phyloP scores from a whole-genome alignment of 352 stramenopile species.

The Plasmopara halstedii region DNA sequence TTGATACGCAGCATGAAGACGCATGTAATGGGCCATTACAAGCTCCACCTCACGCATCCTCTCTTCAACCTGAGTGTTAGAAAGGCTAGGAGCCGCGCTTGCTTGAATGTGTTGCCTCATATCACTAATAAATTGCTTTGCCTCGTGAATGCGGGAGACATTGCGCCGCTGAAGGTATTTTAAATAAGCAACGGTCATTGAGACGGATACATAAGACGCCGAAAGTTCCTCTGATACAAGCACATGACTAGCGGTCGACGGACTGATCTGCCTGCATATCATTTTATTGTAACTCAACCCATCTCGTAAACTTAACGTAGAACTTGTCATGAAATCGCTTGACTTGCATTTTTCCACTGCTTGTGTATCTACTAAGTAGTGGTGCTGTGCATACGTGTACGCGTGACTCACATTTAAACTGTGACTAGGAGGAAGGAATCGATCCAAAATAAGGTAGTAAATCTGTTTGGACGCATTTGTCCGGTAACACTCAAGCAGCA shows the following conservation, averaged over 20 bases:
- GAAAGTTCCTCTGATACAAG: conserved; percentile 80
- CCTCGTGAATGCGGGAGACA: conserved; percentile 48
- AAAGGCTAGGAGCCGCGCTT: conserved; percentile 4
- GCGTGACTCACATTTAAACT: conserved; percentile 62
- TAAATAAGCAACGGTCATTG: conserved; percentile 71
- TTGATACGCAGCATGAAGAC: conserved; percentile 52
- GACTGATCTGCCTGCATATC: conserved; percentile 45
- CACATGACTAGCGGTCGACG: conserved; percentile 50
- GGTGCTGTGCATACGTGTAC: conserved; percentile 73
- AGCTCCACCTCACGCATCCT: conserved; percentile 41
- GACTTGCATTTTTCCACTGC: conserved; percentile 41
- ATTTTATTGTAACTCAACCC: conserved; percentile 52
- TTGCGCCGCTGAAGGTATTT: conserved; percentile 69
- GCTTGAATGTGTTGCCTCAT: conserved; percentile 49
- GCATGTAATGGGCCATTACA: conserved; percentile 52
- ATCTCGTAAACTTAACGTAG: conserved; percentile 20
- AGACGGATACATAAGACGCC: conserved; percentile 74
- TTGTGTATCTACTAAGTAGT: conserved; percentile 73
- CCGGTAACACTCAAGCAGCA: conserved; percentile 60
- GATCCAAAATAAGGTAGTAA: conserved; percentile 74
- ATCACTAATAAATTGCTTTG: conserved; percentile 37
- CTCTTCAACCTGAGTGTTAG: conserved; percentile 27
- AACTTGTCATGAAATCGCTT: conserved; percentile 28
- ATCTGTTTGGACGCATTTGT: conserved; percentile 35
- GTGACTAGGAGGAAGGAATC: conserved; percentile 48